A percentile compares a stretch with the other conserved stretches of the same genome.
Evolutionary conservation across 2,329 filamentous ascomycete genomes (phyloP).

Genomic region (Cordyceps javanica): DNA sequence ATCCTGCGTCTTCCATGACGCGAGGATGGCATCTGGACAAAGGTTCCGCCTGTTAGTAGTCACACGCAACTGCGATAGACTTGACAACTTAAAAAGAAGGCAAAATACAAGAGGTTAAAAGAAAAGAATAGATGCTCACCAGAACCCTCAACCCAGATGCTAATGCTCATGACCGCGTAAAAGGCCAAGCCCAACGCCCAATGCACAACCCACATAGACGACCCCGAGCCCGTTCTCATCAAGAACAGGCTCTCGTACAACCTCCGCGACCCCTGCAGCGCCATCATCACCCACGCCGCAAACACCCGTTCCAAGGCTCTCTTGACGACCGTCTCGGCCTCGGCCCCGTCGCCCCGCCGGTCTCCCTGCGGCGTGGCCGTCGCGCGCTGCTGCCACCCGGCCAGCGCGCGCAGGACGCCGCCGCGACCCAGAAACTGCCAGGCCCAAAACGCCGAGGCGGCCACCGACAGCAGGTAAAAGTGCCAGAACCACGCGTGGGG

Average conservation of each 20-base stretch:
- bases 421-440: constrained; percentile 55
- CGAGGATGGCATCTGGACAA: constrained; percentile 27
- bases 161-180: constrained; percentile 67
- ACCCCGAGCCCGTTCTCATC: constrained; percentile 49
- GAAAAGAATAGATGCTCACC: constrained; percentile 34
- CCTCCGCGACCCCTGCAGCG: constrained; percentile 67
- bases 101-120: neutral
- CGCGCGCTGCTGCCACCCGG: constrained; percentile 20
- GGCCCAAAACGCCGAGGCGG: constrained; percentile 69
- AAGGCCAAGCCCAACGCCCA: constrained; percentile 74
- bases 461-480: constrained; percentile 72
- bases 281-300: constrained; percentile 66
- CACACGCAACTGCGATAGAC: neutral
- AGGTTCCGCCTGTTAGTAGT: neutral
- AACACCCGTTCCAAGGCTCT: constrained; percentile 58
- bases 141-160: constrained; percentile 79
- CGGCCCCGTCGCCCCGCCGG: neutral
- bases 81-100: too few species aligned
- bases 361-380: neutral
- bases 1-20: constrained; percentile 24
- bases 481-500: constrained; percentile 87
- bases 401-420: constrained; percentile 42
- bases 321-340: neutral
- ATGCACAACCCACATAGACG: constrained; percentile 79
- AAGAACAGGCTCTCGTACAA: constrained; percentile 68